Base-by-base conservation (phyloP, 257 asterid genomes). In the Nicotiana otophora region DNA sequence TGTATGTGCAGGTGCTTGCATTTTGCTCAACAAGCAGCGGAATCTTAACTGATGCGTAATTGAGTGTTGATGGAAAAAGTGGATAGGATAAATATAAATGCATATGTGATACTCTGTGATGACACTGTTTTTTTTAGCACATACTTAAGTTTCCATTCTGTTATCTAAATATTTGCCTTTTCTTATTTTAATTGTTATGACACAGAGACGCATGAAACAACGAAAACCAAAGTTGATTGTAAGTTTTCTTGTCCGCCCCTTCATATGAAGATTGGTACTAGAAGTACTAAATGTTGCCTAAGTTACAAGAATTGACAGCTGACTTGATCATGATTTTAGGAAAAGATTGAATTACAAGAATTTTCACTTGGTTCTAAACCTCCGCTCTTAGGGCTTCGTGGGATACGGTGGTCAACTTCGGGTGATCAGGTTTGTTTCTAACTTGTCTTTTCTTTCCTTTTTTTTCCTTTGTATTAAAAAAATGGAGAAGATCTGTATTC, bases 131-230 rank as follows among this genome's bases (percentile, higher is more conserved):
- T 34, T 72, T 42, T 72, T 23, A 12, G 16, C 42, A 74, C 62
- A 26, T 23, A 75, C 0, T 75, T n/a, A 51, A 60, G 64, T 58
- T 58, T 3, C 53, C 46, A 34, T 64, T 58, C n/a, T 33, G 20
- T 69, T 36, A 5, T 16, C 57, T 67, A 60, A 36, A 82, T 64
- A 14, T 72, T 81, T 81, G 1, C 76, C 36, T 83, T 83, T 82
- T 12, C 8, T 81, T 82, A 36, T 74, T 48, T 26, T 26, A 51
- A 54, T 74, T 81, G 19, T 36, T 74, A 26, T 46, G 78, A 12
- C 88, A 91, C 95, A 96, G 99, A 92, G 97, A 82, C 97, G 98
- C 85, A 74, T 96, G 87, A 96, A 89, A 95, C 97, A 94, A 88
- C 93, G 88, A 63, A 93, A 88, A 81, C 89, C 98, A 81, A 93